Evolutionary conservation across 345 rosid genomes (phyloP).

Genomic region (Citrus sp.): DNA sequence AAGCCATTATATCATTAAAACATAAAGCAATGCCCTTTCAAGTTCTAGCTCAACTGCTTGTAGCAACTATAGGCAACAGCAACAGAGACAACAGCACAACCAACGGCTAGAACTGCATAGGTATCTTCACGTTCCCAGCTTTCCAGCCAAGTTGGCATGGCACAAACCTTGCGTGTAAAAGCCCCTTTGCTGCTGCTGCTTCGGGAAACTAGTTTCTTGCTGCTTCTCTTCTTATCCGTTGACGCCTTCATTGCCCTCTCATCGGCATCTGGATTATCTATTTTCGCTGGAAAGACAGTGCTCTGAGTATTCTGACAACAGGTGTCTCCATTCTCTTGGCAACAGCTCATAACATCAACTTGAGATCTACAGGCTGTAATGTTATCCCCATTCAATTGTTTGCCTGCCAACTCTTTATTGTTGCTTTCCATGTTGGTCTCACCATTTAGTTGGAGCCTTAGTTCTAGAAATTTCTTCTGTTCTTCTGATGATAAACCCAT

Average conservation of each 20-base stretch:
- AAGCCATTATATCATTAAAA: background rate
- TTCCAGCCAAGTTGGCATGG: slow-evolving; percentile 70
- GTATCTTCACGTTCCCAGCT: slow-evolving; percentile 90
- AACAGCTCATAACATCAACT: slow-evolving; percentile 48
- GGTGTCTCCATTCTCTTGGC: slow-evolving; percentile 56
- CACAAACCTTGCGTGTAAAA: slow-evolving; percentile 34
- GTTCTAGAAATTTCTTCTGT: slow-evolving; percentile 57
- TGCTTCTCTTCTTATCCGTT: slow-evolving; percentile 43
- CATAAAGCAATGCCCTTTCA: background rate
- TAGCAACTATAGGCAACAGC: slow-evolving; percentile 70
- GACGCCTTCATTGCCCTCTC: slow-evolving; percentile 25
- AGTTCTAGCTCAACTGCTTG: slow-evolving; percentile 46
- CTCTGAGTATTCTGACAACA: slow-evolving; percentile 37
- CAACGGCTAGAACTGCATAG: slow-evolving; percentile 75
- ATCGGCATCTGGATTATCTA: slow-evolving; percentile 15
- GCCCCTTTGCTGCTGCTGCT: slow-evolving; percentile 40
- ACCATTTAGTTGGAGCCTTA: slow-evolving; percentile 47
- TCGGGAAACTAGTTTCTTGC: slow-evolving; percentile 27
- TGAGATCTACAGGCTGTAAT: slow-evolving; percentile 25
- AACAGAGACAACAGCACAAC: slow-evolving; percentile 74
- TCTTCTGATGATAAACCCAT: slow-evolving; percentile 82
- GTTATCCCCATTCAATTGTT: slow-evolving; percentile 22
- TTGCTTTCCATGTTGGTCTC: slow-evolving; percentile 21
- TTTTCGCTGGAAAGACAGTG: slow-evolving; percentile 21
- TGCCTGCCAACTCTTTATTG: slow-evolving; percentile 26